Evolutionary conservation across 2,329 filamentous ascomycete genomes (phyloP), one percentile per base, ranked within the genome.

Genomic region (Teratosphaeria destructans): DNA sequence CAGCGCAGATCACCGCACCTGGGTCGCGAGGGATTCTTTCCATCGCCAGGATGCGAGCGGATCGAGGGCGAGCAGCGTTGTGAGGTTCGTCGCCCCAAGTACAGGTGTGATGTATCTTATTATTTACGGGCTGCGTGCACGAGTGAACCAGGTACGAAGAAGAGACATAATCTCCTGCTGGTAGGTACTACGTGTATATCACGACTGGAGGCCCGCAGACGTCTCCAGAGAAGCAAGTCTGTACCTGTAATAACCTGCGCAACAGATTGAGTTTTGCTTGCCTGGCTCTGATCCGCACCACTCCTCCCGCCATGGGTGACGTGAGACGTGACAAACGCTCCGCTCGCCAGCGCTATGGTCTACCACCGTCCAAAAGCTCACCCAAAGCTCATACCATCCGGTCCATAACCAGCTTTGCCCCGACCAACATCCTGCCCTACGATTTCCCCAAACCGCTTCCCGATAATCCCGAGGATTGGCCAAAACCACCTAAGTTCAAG

Each of bases 231-330:
- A 14, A 14, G 14, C 37, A 43, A 43, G 37, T n/a, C 11, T 3
- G 23, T 23, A 23, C 23, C 23, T 23, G 23, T 23, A 23, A 16
- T 23, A 23, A 16, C 16, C 37, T 43, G 12, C 37, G 2, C 12
- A 23, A 23, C 37, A 54, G 27, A 32, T 32, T 54, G 52, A 54
- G 27, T 54, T 35, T 54, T 23, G 2, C 3, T 23, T 54, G 32
- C 52, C 52, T 54, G 52, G 14, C 32, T 32, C 23, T 54, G 27
- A 35, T 32, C 27, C 14, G 52, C 52, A 49, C 43, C 16, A 49
- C n/a, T 49, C 8, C 12, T 54, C 14, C 23, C 47, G 52, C 56
- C 19, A 58, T 58, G 52, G 26, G 39, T 59, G 57, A 59, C 57
- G 52, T 49, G 57, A 10, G 29, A 58, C 57, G 11, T 49, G 35